Base-by-base conservation (phyloP, 2,329 filamentous ascomycete genomes). In the Botryosphaeria dothidea region DNA sequence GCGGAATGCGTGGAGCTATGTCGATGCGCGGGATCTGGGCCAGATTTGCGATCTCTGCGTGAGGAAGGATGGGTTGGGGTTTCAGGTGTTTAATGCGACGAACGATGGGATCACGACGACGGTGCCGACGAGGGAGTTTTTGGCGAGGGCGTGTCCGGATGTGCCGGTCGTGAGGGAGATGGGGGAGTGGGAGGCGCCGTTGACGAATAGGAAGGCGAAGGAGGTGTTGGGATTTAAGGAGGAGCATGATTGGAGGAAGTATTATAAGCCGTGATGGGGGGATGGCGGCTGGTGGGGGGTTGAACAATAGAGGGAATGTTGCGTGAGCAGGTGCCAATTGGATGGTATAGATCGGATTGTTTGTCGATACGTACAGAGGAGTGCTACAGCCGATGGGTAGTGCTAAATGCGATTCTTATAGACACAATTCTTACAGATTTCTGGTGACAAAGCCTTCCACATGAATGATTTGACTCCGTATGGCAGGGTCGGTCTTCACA, bases 71-170 rank as follows among this genome's bases (percentile, higher is more conserved):
- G 85, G 84, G 0, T 70, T 89, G 9, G 86, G 86, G 0, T 89
- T 87, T 68, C 85, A 89, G 70, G 76, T 88, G 0, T 89, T 89
- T 74, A 89, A 89, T 70, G 86, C 86, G 1, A 87, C 85, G 0
- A 89, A 89, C 69, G 82, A 87, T 69, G 84, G 80, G 2, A 88
- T 88, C 56, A 89, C 86, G 0, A 83, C 83, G 3, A 80, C 77
- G 8, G 73, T 79, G 23, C 82, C 84, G 0, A 87, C 85, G 0
- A 76, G 75, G 48, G 79, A 84, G 65, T 86, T 88, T 65, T 69
- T 88, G 62, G 76, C 81, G 69, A 78, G 82, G 69, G 75, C 75
- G 9, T 82, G 79, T 62, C 85, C 85, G 0, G 75, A 80, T 21
- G 82, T 81, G 15, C 78, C 80, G 1, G 78, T 89, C 48, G 85